A percentile compares a stretch with the other conserved stretches of the same genome.
phyloP scores from a whole-genome alignment of 2,329 filamentous ascomycete species.

The Periconia digitata region DNA sequence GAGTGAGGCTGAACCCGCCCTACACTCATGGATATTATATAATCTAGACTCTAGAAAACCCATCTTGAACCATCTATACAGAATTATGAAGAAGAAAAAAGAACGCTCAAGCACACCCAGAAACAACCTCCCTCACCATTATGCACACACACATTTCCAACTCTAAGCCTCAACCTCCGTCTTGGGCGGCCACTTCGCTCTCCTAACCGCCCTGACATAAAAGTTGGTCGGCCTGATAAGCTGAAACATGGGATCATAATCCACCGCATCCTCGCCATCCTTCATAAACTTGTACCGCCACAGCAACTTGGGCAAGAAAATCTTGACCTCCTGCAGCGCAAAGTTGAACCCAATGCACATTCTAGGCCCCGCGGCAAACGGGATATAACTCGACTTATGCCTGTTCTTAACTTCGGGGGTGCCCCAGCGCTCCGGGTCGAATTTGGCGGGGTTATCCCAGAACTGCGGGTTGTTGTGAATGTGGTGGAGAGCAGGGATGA shows the following conservation, averaged over 20 bases:
- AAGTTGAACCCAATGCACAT: constrained; percentile 68
- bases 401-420: constrained; percentile 48
- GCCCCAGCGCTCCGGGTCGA: constrained; percentile 64
- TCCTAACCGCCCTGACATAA: constrained; percentile 54
- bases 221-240: constrained; percentile 59
- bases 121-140: too few relatives aligned
- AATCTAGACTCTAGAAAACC: background rate
- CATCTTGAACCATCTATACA: too few relatives aligned
- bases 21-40: background rate
- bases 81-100: background rate
- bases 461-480: constrained; percentile 55
- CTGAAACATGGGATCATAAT: constrained; percentile 63
- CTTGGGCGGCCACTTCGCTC: constrained; percentile 52
- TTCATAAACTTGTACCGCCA: constrained; percentile 60
- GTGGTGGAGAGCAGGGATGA: constrained; percentile 54
- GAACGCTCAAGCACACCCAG: background rate
- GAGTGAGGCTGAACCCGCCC: too few relatives aligned
- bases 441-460: constrained; percentile 61
- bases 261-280: constrained; percentile 55
- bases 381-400: constrained; percentile 55
- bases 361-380: constrained; percentile 60
- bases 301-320: constrained; percentile 60
- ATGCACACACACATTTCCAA: background rate
- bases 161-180: constrained; percentile 9
- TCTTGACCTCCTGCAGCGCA: constrained; percentile 62